Evolutionary conservation across 768 basidiomycete genomes (phyloP).

Genomic region (Lentinula sp.): DNA sequence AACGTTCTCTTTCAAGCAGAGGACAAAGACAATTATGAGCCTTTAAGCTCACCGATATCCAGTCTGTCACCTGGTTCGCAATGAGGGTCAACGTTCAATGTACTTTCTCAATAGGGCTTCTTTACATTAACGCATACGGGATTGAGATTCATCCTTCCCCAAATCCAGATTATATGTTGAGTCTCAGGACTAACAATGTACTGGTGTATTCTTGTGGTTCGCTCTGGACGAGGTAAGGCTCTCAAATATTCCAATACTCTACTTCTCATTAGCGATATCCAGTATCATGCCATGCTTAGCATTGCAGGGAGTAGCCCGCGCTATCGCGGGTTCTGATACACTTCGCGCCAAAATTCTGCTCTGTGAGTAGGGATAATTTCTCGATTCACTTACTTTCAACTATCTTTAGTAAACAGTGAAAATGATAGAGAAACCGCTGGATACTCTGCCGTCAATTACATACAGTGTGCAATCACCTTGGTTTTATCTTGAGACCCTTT

Average conservation of each 20-base stretch:
- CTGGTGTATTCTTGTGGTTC: constrained; percentile 93
- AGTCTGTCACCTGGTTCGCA: constrained; percentile 35
- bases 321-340: constrained; percentile 67
- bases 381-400: neutral
- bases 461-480: constrained; percentile 42
- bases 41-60: constrained; percentile 53
- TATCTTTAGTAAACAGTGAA: constrained; percentile 51
- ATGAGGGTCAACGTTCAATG: neutral
- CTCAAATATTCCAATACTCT: neutral
- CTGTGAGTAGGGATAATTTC: constrained; percentile 38
- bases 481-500: neutral
- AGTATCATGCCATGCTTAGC: constrained; percentile 93
- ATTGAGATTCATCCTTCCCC: constrained; percentile 89
- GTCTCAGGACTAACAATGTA: constrained; percentile 53
- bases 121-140: constrained; percentile 88
- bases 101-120: constrained; percentile 44
- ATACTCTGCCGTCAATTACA: constrained; percentile 81
- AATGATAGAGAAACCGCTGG: constrained; percentile 90
- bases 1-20: constrained; percentile 64
- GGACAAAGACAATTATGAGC: constrained; percentile 48
- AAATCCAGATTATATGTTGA: constrained; percentile 71
- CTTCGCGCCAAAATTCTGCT: constrained; percentile 82
- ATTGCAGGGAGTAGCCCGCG: constrained; percentile 69
- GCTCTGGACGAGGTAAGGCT: constrained; percentile 77
- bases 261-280: neutral